Base-by-base conservation (phyloP, 345 rosid species). In the Hibiscus tridactylites region DNA sequence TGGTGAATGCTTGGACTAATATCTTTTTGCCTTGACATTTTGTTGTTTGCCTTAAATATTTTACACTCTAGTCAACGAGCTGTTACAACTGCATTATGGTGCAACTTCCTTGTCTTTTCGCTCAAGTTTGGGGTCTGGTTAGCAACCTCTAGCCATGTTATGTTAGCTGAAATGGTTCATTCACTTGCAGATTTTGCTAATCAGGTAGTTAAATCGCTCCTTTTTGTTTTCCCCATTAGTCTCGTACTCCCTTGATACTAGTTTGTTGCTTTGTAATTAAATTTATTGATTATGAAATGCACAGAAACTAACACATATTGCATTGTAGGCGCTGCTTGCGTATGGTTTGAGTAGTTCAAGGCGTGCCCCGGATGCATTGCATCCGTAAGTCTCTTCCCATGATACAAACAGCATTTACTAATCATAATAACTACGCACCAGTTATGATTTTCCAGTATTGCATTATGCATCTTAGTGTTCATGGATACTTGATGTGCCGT, bases 311-410 rank as follows among this genome's bases (percentile, higher is more conserved):
- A 85, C 80, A 42, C 54, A 62, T 82, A 70, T 83, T 78, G 68
- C 76, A 79, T 77, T 84, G 68, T 82, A 95, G 99, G 97, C 82
- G 4, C 92, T 95, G 83, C 96, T 95, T 79, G 97, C 97, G 82
- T 95, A 92, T 85, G 99, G 97, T 64, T 81, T 95, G 79, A 83
- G 86, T 82, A 95, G 99, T 83, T 95, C 99, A 79, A 92, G 96
- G 77, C 99, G 97, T 61, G 99, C 97, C 47, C 99, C 97, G 7
- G 99, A 95, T 86, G 97, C 97, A 71, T 78, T 95, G 77, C 99
- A 95, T 78, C 97, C 97, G 99, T 95, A 80, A 83, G 97, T 83
- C 68, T 77, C 70, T 21, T n/a, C 65, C 35, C 16, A 1, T 67
- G 9, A 24, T 46, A 3, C 49, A 29, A 33, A 54, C 47, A 56